Percentiles rank a stretch among this genome's conserved stretches.
Evolutionary conservation across 139 green algal species (phyloP).

Genomic region (Asterochloris erici): DNA sequence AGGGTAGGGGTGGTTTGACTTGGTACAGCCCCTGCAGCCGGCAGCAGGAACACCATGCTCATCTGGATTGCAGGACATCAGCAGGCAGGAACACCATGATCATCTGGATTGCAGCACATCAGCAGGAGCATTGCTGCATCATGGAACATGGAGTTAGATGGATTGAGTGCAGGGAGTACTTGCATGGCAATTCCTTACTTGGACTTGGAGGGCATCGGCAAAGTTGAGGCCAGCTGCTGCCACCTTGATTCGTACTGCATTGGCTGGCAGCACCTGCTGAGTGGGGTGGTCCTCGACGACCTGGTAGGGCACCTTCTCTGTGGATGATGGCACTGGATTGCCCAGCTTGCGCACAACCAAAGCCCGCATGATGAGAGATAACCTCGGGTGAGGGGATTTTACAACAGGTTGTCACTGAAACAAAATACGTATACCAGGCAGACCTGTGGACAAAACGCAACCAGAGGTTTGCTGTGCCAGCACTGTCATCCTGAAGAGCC

Average conservation of each 20-base stretch:
- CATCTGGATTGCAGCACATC: not conserved
- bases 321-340: conserved; percentile 27
- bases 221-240: conserved; percentile 65
- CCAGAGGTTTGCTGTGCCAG: too few species aligned
- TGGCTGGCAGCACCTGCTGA: conserved; percentile 15
- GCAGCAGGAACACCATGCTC: too few species aligned
- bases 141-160: not conserved
- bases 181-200: conserved; percentile 7
- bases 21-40: conserved; percentile 75
- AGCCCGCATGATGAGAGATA: conserved; percentile 30
- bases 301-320: conserved; percentile 9
- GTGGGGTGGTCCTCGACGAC: conserved; percentile 13
- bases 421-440: too few species aligned
- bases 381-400: too few species aligned
- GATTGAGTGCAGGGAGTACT: too few species aligned
- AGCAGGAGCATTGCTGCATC: not conserved
- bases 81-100: too few species aligned
- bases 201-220: conserved; percentile 62
- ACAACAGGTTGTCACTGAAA: too few species aligned
- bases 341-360: conserved; percentile 56
- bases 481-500: too few species aligned
- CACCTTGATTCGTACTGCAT: conserved; percentile 41
- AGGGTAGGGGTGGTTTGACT: conserved; percentile 71
- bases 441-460: too few species aligned
- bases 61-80: not conserved